Percentiles rank a stretch among this genome's conserved stretches.
Conservation (phyloP, 2,329 filamentous ascomycete genomes). For the Bisporella sp. region DNA sequence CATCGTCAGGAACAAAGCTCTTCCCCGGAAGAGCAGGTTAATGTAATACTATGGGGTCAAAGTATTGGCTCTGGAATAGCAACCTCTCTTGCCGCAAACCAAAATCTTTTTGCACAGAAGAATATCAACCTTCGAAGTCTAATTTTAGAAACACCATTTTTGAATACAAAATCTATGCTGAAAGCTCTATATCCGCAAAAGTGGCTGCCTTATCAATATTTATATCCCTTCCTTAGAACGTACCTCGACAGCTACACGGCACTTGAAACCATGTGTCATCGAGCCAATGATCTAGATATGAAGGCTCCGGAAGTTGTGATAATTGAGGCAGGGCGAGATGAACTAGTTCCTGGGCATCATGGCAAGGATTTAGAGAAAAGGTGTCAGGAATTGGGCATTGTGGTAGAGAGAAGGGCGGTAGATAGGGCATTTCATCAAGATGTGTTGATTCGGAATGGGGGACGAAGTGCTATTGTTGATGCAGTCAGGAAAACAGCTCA, state of each 20-base stretch:
- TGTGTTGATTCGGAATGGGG: slow-evolving; percentile 40
- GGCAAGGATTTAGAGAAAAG: slow-evolving; percentile 37
- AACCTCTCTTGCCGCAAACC: slow-evolving; percentile 36
- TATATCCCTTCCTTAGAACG: slow-evolving; percentile 67
- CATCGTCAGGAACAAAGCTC: slow-evolving; percentile 10
- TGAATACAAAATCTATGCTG: slow-evolving; percentile 64
- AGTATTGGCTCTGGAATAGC: slow-evolving; percentile 70
- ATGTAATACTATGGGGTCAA: slow-evolving; percentile 66
- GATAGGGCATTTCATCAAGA: slow-evolving; percentile 50
- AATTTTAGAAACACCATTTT: slow-evolving; percentile 71
- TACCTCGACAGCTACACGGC: slow-evolving; percentile 49
- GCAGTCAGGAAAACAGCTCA: slow-evolving; percentile 17
- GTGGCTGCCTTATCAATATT: slow-evolving; percentile 71
- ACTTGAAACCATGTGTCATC: slow-evolving; percentile 35
- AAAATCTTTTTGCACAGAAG: slow-evolving; percentile 6
- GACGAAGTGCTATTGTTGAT: slow-evolving; percentile 37
- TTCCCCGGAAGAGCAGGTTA: slow-evolving; percentile 22
- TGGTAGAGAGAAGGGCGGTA: slow-evolving; percentile 38
- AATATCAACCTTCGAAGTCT: slow-evolving; percentile 35
- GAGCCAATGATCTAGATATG: slow-evolving; percentile 18
- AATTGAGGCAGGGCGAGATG: slow-evolving; percentile 50
- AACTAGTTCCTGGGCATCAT: slow-evolving; percentile 49
- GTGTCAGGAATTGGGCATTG: slow-evolving; percentile 41
- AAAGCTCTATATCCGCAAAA: slow-evolving; percentile 67
- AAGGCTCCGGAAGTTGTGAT: slow-evolving; percentile 30